These are phyloP conservation scores for Globisporangium paddicum DNA, from an alignment of 352 stramenopile genomes.

Conservation along the genomic window DNA sequence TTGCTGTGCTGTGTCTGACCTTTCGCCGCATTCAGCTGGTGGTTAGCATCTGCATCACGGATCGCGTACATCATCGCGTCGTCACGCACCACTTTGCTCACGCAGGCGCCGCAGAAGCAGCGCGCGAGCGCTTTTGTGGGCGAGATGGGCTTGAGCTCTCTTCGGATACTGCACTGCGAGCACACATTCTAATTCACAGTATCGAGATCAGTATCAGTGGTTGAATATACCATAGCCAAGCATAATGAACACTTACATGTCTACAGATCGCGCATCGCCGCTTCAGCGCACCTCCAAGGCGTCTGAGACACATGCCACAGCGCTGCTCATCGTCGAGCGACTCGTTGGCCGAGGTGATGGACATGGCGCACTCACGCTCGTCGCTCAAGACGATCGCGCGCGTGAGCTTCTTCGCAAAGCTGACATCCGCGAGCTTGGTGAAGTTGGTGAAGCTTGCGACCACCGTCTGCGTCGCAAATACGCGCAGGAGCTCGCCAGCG, in stretches of 20 bases:
- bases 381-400: conserved; percentile 32
- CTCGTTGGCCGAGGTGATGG: conserved; percentile 25
- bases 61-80: conserved; percentile 45
- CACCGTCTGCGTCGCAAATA: conserved; percentile 40
- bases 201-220: background rate
- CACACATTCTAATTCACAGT: conserved; percentile 20
- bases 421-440: conserved; percentile 35
- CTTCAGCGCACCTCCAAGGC: conserved; percentile 19
- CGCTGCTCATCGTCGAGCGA: conserved; percentile 29
- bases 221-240: background rate
- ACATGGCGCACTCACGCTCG: conserved; percentile 22
- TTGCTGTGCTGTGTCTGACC: conserved; percentile 1
- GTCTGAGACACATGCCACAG: conserved; percentile 49
- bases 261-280: conserved; percentile 45
- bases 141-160: conserved; percentile 35
- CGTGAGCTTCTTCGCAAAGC: conserved; percentile 57
- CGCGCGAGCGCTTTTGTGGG: conserved; percentile 17
- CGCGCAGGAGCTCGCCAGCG: conserved; percentile 35
- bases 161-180: conserved; percentile 38
- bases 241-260: conserved; percentile 16
- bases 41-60: conserved; percentile 23
- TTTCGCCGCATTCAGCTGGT: background rate
- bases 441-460: conserved; percentile 39
- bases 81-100: conserved; percentile 42
- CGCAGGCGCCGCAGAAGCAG: conserved; percentile 60